Evolutionary conservation across 805 yeast genomes (phyloP), one percentile per base, ranked within the genome.

Genomic region (Yamadazyma sp.): DNA sequence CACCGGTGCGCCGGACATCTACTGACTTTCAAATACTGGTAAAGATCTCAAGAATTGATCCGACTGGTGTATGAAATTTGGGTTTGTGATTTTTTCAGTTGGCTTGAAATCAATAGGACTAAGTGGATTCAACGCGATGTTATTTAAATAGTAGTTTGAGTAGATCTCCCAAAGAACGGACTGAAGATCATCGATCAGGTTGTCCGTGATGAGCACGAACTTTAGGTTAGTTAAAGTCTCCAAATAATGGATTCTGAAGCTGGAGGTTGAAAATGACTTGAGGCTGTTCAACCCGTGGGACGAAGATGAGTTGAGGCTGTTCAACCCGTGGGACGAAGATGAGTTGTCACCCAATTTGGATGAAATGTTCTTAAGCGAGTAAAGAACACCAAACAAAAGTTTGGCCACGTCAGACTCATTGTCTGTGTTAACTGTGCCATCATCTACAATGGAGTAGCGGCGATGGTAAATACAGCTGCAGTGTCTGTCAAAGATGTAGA

Each of bases 401-500:
- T 91, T 84, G 6, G 93, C 82, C 10, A 77, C 68, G 53, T 89
- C 88, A 33, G 82, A 82, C 29, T 75, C 71, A 53, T 79, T 80
- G 42, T 71, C 75, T 10, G 69, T 63, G 50, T 81, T 82, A 37
- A 59, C 52, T 6, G 50, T 23, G 12, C 61, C 60, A n/a, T 42
- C 44, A 11, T 36, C 35, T 4, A 26, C 31, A 4, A 15, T 12
- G 3, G 38, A 32, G 44, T 52, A 90, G 56, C 86, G 95, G 37
- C 95, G 69, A 45, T 77, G 77, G 61, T 78, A 91, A 13, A 91
- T 79, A 59, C 98, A 90, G 46, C 84, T 66, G 62, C 97, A 86
- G 62, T 91, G 97, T 56, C 93, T 75, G 58, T 91, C 97, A 56
- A 84, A 91, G 38, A 91, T 77, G 85, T 89, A 86, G 55, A 90